Evolutionary conservation across 164 flowering plant genomes (phyloP).

Genomic region (Vitis amurensis): DNA sequence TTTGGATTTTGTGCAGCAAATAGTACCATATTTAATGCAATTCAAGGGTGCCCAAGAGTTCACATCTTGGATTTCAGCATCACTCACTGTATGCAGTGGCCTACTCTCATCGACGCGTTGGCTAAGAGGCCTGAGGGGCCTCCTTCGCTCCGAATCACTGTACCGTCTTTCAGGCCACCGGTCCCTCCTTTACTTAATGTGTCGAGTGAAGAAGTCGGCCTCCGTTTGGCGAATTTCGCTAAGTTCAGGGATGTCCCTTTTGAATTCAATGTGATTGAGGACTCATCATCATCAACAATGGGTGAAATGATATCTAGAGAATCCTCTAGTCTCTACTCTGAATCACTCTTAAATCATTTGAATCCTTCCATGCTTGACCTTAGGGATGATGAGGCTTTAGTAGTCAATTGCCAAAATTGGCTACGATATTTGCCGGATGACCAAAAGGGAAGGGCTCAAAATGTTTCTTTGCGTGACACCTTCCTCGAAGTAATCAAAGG

Average conservation of each 20-base stretch:
- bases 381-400: constrained; percentile 61
- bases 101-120: constrained; percentile 76
- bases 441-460: constrained; percentile 9
- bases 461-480: constrained; percentile 34
- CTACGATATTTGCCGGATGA: constrained; percentile 60
- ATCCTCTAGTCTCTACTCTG: constrained; percentile 26
- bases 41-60: constrained; percentile 48
- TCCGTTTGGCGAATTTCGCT: constrained; percentile 65
- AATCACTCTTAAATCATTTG: constrained; percentile 40
- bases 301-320: constrained; percentile 13
- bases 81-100: constrained; percentile 92
- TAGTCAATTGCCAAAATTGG: constrained; percentile 77
- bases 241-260: constrained; percentile 66
- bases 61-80: constrained; percentile 78
- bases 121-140: constrained; percentile 68
- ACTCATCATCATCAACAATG: constrained; percentile 5
- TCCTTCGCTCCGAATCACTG: constrained; percentile 58
- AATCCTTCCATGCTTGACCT: constrained; percentile 41
- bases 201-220: constrained; percentile 58
- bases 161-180: constrained; percentile 59
- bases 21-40: constrained; percentile 60
- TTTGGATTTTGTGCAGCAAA: constrained; percentile 85
- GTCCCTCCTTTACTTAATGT: constrained; percentile 73
- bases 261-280: constrained; percentile 48
- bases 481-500: constrained; percentile 47